These are phyloP conservation scores for Malus hybrid DNA, from an alignment of 331 rosid genomes.

Conservation along the genomic window DNA sequence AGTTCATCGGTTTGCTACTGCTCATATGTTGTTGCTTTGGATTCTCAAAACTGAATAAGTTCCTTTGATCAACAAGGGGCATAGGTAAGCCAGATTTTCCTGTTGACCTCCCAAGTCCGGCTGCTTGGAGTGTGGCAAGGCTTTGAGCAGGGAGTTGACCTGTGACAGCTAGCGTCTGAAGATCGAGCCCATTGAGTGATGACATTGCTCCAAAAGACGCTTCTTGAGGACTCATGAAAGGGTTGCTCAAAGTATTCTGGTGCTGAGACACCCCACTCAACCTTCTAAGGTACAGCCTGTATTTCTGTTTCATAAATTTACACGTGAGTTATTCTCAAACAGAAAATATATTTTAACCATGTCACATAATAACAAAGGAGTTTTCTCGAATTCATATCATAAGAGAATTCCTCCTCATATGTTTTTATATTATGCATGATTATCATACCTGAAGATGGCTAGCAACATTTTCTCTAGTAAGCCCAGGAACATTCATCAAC, in stretches of 20 bases:
- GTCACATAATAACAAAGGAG: background rate
- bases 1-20: constrained; percentile 58
- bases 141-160: constrained; percentile 91
- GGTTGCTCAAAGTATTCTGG: constrained; percentile 51
- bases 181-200: constrained; percentile 73
- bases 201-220: constrained; percentile 71
- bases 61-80: constrained; percentile 85
- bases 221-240: constrained; percentile 77
- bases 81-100: constrained; percentile 54
- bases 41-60: constrained; percentile 87
- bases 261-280: constrained; percentile 83
- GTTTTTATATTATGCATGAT: background rate
- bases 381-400: background rate
- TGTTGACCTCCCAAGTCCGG: constrained; percentile 75
- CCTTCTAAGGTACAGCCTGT: constrained; percentile 89
- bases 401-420: background rate
- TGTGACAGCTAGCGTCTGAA: constrained; percentile 65
- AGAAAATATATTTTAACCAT: constrained; percentile 4
- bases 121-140: constrained; percentile 88
- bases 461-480: constrained; percentile 98
- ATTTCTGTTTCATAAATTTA: constrained; percentile 60
- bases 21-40: constrained; percentile 75
- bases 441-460: constrained; percentile 94
- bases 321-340: constrained; percentile 6
- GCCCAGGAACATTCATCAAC: constrained; percentile 98